phyloP scores from a whole-genome alignment of 495 filamentous ascomycete genomes.

The Aspergillus egyptiacus region DNA sequence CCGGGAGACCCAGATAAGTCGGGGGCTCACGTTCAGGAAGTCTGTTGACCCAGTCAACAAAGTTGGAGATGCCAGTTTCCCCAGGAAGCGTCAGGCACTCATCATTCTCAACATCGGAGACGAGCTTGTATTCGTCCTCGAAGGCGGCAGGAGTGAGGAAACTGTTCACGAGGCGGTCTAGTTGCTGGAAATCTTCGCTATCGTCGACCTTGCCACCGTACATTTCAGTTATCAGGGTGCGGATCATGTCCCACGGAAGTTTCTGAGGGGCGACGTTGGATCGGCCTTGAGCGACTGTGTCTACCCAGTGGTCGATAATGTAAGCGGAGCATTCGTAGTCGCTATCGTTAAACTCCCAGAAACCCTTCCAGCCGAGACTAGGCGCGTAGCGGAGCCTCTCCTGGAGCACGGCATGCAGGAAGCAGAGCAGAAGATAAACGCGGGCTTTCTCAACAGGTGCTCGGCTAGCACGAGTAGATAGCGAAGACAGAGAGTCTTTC shows the following conservation, averaged over 20 bases:
- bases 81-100: slow-evolving; percentile 67
- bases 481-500: slow-evolving; percentile 88
- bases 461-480: slow-evolving; percentile 71
- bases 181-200: slow-evolving; percentile 70
- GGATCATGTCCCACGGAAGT: slow-evolving; percentile 96
- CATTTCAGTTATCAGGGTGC: slow-evolving; percentile 83
- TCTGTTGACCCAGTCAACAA: slow-evolving; percentile 84
- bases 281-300: slow-evolving; percentile 69
- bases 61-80: slow-evolving; percentile 76
- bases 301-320: slow-evolving; percentile 95
- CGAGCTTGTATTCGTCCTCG: slow-evolving; percentile 84
- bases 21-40: slow-evolving; percentile 94
- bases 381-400: slow-evolving; percentile 94
- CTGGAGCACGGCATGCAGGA: slow-evolving; percentile 94
- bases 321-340: slow-evolving; percentile 97
- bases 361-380: slow-evolving; percentile 93
- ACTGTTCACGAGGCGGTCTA: slow-evolving; percentile 63
- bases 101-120: slow-evolving; percentile 56
- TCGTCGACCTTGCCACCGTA: slow-evolving; percentile 98
- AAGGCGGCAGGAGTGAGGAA: slow-evolving; percentile 83
- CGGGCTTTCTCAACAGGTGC: slow-evolving; percentile 86
- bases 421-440: slow-evolving; percentile 85
- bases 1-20: slow-evolving; percentile 91
- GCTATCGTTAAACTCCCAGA: slow-evolving; percentile 99
- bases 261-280: slow-evolving; percentile 90